Percentiles rank a stretch among this genome's conserved stretches.
Conservation (phyloP, 345 rosid species). For the Aquilaria sinensis region DNA sequence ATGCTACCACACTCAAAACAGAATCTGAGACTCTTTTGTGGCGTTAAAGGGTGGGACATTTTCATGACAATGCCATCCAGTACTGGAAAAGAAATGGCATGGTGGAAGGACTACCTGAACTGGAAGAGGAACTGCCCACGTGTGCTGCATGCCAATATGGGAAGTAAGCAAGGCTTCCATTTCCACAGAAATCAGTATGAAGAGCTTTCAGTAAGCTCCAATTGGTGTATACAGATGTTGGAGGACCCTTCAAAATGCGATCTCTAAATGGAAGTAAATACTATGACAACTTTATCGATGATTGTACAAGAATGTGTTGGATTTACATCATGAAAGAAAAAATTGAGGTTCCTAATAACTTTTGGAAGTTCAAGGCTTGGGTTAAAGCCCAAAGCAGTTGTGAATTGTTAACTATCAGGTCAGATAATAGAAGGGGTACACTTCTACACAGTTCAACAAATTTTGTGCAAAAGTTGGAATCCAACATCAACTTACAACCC, state of each 20-base stretch:
- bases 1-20: too few relatives aligned
- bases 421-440: background rate
- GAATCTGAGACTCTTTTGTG: background rate
- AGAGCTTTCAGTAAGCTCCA: background rate
- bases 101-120: background rate
- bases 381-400: background rate
- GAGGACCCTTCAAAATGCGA: background rate
- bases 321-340: background rate
- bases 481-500: background rate
- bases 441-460: background rate
- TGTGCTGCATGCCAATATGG: background rate
- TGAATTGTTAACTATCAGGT: background rate
- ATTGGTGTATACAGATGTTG: background rate
- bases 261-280: background rate
- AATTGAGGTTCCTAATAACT: background rate
- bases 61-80: background rate
- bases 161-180: background rate
- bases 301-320: background rate
- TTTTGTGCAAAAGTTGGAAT: background rate
- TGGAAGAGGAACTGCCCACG: background rate
- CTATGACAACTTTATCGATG: background rate
- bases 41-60: conserved; percentile 1
- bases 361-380: background rate
- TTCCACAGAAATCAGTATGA: background rate
- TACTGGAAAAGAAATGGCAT: background rate